Conservation (phyloP, 805 yeast genomes). For the Soucietia sequanensis region DNA sequence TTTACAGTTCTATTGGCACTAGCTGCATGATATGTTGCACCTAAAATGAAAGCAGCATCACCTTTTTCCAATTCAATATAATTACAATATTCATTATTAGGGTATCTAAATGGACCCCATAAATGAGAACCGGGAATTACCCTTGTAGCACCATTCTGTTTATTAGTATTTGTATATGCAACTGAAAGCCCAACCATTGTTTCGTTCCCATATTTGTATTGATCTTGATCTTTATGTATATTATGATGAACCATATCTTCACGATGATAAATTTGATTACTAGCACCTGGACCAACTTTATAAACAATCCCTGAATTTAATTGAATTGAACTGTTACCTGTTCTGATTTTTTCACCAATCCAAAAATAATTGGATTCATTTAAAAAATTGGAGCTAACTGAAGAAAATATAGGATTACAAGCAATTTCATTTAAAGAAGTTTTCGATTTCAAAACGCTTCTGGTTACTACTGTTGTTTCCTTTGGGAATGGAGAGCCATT, state of each 20-base stretch:
- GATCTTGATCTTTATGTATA: constrained; percentile 12
- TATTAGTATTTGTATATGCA: constrained; percentile 22
- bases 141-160: constrained; percentile 29
- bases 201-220: constrained; percentile 15
- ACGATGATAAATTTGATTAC: constrained; percentile 22
- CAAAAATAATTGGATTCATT: constrained; percentile 15
- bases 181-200: constrained; percentile 19
- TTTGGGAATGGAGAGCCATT: constrained; percentile 11
- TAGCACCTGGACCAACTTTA: constrained; percentile 25
- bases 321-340: constrained; percentile 18
- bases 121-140: constrained; percentile 28
- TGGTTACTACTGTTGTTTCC: constrained; percentile 14
- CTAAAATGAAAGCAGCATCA: constrained; percentile 28
- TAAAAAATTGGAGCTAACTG: constrained; percentile 15
- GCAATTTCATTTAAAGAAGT: constrained; percentile 10
- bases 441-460: constrained; percentile 5
- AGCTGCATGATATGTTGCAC: constrained; percentile 27
- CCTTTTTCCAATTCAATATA: constrained; percentile 28
- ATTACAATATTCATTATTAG: constrained; percentile 17
- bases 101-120: constrained; percentile 23
- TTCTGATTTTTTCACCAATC: constrained; percentile 16
- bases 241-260: constrained; percentile 26
- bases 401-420: constrained; percentile 13
- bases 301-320: constrained; percentile 20
- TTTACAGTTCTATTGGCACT: constrained; percentile 23